These are phyloP conservation scores for Phylloporus arenicola DNA, from an alignment of 768 basidiomycete genomes.

Conservation along the genomic window DNA sequence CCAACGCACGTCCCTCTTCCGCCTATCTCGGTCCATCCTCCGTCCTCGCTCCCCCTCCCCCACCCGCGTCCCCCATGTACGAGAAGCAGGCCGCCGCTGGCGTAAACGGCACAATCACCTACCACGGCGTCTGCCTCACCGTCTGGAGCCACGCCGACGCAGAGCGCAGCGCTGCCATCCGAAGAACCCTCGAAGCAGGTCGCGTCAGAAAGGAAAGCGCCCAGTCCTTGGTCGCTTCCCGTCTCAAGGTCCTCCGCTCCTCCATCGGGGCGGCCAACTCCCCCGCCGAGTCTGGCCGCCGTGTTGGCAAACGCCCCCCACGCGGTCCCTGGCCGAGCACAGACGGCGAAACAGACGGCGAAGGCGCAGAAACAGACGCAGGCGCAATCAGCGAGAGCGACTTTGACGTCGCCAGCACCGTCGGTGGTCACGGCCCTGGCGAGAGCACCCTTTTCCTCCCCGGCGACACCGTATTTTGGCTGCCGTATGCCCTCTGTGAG, in stretches of 20 bases:
- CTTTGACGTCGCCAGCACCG: constrained; percentile 74
- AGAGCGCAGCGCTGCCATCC: constrained; percentile 78
- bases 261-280: constrained; percentile 40
- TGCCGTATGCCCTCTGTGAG: constrained; percentile 88
- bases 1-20: constrained; percentile 63
- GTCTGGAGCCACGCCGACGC: constrained; percentile 96
- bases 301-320: constrained; percentile 54
- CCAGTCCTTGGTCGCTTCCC: constrained; percentile 63
- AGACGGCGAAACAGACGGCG: constrained; percentile 68
- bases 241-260: constrained; percentile 59
- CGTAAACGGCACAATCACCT: constrained; percentile 50
- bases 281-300: constrained; percentile 47
- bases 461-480: constrained; percentile 90
- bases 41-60: constrained; percentile 40
- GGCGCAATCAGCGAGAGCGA: constrained; percentile 83
- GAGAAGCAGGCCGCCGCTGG: constrained; percentile 29
- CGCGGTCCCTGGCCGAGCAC: constrained; percentile 69
- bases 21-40: constrained; percentile 78
- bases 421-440: constrained; percentile 70
- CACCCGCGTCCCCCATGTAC: constrained; percentile 25
- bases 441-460: constrained; percentile 87
- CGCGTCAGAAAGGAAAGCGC: constrained; percentile 76
- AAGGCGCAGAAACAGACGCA: constrained; percentile 63
- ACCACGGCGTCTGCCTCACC: constrained; percentile 88
- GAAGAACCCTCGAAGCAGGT: constrained; percentile 74